phyloP scores from a whole-genome alignment of 2,329 filamentous ascomycete genomes.

The Aspergillus jensenii region DNA sequence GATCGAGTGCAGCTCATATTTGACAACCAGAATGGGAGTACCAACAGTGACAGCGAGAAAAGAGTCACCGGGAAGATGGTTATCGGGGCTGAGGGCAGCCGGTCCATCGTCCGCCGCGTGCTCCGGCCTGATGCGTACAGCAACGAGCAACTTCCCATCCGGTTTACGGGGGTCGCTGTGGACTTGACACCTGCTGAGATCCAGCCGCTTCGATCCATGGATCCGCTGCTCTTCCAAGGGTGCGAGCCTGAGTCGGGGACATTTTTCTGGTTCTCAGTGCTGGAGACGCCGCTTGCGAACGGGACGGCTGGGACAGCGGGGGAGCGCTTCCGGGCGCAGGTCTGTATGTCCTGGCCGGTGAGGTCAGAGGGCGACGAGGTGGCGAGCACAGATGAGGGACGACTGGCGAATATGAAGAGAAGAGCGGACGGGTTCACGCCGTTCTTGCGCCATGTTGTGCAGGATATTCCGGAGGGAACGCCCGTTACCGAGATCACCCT shows the following conservation, averaged over 20 bases:
- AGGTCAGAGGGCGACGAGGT: constrained; percentile 35
- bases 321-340: constrained; percentile 44
- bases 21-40: background rate
- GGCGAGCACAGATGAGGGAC: constrained; percentile 29
- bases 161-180: constrained; percentile 26
- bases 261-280: constrained; percentile 35
- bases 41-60: background rate
- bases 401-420: constrained; percentile 44
- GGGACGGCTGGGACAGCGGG: constrained; percentile 18
- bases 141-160: constrained; percentile 21
- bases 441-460: constrained; percentile 22
- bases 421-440: constrained; percentile 23
- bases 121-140: constrained; percentile 23
- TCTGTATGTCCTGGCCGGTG: constrained; percentile 50
- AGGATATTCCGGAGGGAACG: constrained; percentile 27
- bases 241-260: constrained; percentile 24
- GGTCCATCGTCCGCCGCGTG: constrained; percentile 22
- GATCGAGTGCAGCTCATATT: constrained; percentile 5
- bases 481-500: constrained; percentile 29
- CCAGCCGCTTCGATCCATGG: constrained; percentile 56
- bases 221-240: constrained; percentile 37
- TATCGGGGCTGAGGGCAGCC: constrained; percentile 24
- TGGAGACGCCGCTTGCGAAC: constrained; percentile 42
- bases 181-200: constrained; percentile 54
- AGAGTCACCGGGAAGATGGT: constrained; percentile 15